Conservation (phyloP, 2,329 filamentous ascomycete genomes). For the Trichophyton schoenleinii region DNA sequence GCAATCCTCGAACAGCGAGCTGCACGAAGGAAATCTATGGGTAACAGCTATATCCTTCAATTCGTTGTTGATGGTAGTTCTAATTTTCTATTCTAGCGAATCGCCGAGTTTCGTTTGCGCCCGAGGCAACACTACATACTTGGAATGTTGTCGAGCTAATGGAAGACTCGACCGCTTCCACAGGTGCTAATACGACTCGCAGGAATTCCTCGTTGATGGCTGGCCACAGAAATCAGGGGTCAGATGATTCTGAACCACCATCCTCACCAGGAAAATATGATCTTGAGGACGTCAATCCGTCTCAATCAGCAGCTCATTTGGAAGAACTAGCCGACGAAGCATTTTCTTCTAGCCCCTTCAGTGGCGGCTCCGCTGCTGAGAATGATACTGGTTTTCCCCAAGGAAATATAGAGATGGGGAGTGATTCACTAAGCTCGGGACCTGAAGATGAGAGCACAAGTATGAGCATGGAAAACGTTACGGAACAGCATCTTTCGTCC, state of each 20-base stretch:
- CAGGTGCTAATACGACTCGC: constrained; percentile 59
- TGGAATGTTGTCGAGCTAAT: constrained; percentile 88
- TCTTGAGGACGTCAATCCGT: constrained; percentile 42
- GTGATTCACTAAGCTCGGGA: constrained; percentile 37
- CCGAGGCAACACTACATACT: constrained; percentile 91
- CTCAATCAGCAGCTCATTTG: constrained; percentile 50
- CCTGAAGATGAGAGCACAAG: constrained; percentile 57
- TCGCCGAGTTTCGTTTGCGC: constrained; percentile 88
- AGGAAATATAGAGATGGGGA: constrained; percentile 34
- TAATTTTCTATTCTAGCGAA: constrained; percentile 43
- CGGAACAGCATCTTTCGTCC: constrained; percentile 53
- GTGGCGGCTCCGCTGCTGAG: constrained; percentile 41
- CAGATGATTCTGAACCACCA: neutral
- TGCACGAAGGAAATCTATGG: constrained; percentile 80
- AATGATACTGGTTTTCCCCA: constrained; percentile 33
- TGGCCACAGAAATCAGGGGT: neutral
- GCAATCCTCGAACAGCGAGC: constrained; percentile 62
- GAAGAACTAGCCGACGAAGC: constrained; percentile 54
- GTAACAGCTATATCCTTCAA: constrained; percentile 23
- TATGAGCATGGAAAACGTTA: constrained; percentile 71
- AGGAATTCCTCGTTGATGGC: constrained; percentile 50
- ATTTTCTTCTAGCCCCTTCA: constrained; percentile 67
- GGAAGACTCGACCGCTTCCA: constrained; percentile 72
- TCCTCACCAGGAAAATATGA: constrained; percentile 13
- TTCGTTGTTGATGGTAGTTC: neutral